Conservation (phyloP, 305 asterid genomes). For the Fraxinus nigra region DNA sequence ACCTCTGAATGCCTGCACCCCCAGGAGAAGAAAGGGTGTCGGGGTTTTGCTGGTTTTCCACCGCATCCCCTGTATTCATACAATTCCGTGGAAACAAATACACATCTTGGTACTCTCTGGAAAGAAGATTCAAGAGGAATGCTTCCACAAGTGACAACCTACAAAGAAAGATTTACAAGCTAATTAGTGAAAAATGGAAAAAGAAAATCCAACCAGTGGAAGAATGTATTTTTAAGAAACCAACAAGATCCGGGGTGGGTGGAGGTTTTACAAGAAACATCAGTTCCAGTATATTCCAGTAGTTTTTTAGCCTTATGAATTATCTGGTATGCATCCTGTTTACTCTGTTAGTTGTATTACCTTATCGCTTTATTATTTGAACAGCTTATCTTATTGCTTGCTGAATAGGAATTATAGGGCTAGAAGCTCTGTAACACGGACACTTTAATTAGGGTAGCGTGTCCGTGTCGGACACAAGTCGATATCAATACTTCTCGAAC, state of each 20-base stretch:
- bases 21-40: slow-evolving; percentile 69
- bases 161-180: slow-evolving; percentile 14
- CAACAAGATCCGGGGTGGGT: not conserved
- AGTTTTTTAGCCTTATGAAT: not conserved
- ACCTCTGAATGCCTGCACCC: slow-evolving; percentile 81
- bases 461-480: too few species aligned
- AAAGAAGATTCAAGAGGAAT: slow-evolving; percentile 74
- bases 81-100: slow-evolving; percentile 63
- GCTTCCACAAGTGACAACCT: slow-evolving; percentile 86
- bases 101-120: slow-evolving; percentile 65
- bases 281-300: not conserved
- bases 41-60: slow-evolving; percentile 50
- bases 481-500: too few species aligned
- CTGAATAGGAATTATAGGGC: not conserved
- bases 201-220: not conserved
- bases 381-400: not conserved
- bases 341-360: not conserved
- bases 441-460: too few species aligned
- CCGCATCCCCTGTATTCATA: slow-evolving; percentile 67
- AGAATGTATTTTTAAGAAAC: slow-evolving; percentile 7
- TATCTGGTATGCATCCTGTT: not conserved
- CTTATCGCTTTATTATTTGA: not conserved
- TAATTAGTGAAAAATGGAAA: not conserved
- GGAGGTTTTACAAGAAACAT: not conserved
- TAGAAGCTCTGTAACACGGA: not conserved